Percentiles rank a stretch among this genome's conserved stretches.
Evolutionary conservation across 306 rosid genomes (phyloP).

Genomic region (Acacia acuminata): DNA sequence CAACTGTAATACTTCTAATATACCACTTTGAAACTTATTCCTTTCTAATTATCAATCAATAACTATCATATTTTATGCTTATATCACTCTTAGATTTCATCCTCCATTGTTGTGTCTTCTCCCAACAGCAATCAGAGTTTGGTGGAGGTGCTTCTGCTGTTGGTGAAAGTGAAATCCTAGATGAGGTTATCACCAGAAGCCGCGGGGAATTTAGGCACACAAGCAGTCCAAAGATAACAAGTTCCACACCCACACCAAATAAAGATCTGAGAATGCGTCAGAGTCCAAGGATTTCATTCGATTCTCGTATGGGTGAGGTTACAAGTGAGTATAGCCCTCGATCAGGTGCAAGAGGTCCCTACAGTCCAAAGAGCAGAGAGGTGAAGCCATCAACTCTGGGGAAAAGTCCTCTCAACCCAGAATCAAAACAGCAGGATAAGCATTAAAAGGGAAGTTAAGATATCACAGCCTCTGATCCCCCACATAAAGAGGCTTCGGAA

Average conservation of each 20-base stretch:
- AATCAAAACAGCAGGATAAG: conserved; percentile 42
- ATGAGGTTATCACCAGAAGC: conserved; percentile 87
- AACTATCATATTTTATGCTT: background rate
- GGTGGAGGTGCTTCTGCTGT: conserved; percentile 60
- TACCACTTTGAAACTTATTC: background rate
- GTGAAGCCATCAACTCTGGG: conserved; percentile 57
- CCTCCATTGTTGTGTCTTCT: conserved; percentile 3
- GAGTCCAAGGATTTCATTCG: conserved; percentile 57
- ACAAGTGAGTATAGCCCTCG: conserved; percentile 68
- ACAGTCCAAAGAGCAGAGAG: conserved; percentile 63
- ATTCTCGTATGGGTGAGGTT: conserved; percentile 64
- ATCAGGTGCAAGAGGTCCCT: conserved; percentile 53
- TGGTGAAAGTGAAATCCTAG: conserved; percentile 81
- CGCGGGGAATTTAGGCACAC: conserved; percentile 90
- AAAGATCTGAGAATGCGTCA: conserved; percentile 44
- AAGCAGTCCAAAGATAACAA: conserved; percentile 76
- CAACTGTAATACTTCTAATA: conserved; percentile 54
- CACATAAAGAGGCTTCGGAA: conserved; percentile 24
- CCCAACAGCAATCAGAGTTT: conserved; percentile 73
- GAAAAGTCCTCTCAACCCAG: conserved; percentile 64
- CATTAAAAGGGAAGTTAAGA: conserved; percentile 22
- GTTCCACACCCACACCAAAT: conserved; percentile 75
- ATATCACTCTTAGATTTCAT: background rate
- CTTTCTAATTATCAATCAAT: background rate
- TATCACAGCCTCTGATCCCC: conserved; percentile 12